Conservation (phyloP, 768 basidiomycete species). For the Lentinula guzmanii region DNA sequence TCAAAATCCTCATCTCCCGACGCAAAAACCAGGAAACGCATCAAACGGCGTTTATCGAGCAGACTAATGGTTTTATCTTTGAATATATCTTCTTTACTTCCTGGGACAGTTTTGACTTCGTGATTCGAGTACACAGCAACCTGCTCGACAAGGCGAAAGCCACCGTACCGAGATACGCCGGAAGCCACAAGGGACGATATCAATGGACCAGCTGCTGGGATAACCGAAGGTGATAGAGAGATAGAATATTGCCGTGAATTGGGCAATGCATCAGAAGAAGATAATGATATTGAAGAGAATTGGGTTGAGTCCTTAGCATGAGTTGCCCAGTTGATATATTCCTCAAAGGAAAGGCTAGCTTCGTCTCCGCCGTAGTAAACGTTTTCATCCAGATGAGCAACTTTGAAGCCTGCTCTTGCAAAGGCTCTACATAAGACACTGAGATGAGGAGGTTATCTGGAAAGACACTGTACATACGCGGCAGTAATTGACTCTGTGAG, state of each 20-base stretch:
- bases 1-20: conserved; percentile 60
- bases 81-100: conserved; percentile 91
- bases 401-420: conserved; percentile 80
- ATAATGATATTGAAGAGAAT: conserved; percentile 36
- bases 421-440: conserved; percentile 55
- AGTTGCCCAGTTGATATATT: conserved; percentile 69
- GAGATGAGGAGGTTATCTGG: conserved; percentile 3
- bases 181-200: conserved; percentile 76
- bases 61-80: conserved; percentile 72
- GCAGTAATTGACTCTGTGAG: conserved; percentile 81
- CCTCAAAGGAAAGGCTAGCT: conserved; percentile 77
- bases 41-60: conserved; percentile 82
- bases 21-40: conserved; percentile 87
- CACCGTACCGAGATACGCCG: conserved; percentile 87
- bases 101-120: conserved; percentile 63
- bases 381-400: conserved; percentile 85
- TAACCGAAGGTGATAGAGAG: conserved; percentile 77
- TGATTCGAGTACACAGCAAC: conserved; percentile 53
- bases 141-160: conserved; percentile 76
- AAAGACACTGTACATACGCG: conserved; percentile 54
- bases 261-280: conserved; percentile 33
- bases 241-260: conserved; percentile 77
- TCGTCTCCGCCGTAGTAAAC: conserved; percentile 81
- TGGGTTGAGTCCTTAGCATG: conserved; percentile 12
- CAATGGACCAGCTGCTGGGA: conserved; percentile 73